Conservation (phyloP, 2,329 filamentous ascomycete species). For the Mariannaea elegans region DNA sequence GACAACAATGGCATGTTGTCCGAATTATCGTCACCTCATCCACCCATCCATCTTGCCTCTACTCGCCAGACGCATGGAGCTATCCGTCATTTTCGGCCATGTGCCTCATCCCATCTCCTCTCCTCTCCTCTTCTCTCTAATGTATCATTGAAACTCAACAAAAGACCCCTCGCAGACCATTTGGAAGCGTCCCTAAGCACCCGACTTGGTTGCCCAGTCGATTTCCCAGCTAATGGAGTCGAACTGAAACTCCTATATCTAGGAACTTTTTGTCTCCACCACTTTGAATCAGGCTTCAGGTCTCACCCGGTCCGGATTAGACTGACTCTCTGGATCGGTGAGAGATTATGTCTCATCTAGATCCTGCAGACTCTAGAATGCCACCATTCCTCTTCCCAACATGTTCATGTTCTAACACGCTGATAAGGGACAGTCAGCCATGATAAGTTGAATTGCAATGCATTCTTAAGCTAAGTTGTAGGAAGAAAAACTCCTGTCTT, state of each 20-base stretch:
- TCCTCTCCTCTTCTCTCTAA: slow-evolving; percentile 1
- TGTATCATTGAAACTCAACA: slow-evolving; percentile 17
- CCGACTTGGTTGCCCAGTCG: neutral
- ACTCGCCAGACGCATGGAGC: slow-evolving; percentile 5
- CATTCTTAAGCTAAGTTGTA: neutral
- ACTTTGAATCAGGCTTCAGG: neutral
- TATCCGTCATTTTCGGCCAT: neutral
- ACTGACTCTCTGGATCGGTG: slow-evolving; percentile 8
- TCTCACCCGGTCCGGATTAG: neutral
- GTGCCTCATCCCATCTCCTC: too few relatives aligned
- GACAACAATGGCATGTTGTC: slow-evolving; percentile 28
- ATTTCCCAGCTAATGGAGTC: neutral
- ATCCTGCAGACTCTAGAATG: neutral
- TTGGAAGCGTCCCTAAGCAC: neutral
- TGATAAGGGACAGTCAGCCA: neutral
- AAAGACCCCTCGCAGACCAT: neutral
- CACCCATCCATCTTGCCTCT: slow-evolving; percentile 12
- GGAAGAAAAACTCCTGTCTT: neutral
- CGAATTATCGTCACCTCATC: slow-evolving; percentile 29
- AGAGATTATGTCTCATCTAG: slow-evolving; percentile 13
- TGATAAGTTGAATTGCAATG: neutral
- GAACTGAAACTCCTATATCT: slow-evolving; percentile 14
- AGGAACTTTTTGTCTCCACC: neutral
- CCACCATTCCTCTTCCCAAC: slow-evolving; percentile 30
- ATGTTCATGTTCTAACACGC: neutral